These are phyloP conservation scores for Globisporangium mamillatum DNA, from an alignment of 352 stramenopile genomes.

Conservation along the genomic window DNA sequence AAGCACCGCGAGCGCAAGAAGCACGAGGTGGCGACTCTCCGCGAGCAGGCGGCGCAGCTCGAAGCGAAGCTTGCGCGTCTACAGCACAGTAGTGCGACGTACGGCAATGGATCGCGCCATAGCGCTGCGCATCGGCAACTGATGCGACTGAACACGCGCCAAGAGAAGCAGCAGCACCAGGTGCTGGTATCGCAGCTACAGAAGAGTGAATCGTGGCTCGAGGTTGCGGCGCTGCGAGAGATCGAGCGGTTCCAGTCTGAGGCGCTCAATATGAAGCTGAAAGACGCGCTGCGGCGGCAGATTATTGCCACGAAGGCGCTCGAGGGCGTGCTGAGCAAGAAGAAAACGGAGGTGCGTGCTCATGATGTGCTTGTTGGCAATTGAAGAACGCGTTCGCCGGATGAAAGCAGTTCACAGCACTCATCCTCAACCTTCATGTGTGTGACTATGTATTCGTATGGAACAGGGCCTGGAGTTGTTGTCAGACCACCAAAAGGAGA, in stretches of 20 bases:
- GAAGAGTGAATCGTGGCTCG: neutral
- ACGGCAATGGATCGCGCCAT: no score
- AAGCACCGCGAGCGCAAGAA: neutral
- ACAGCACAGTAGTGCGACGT: no score
- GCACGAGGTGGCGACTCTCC: neutral
- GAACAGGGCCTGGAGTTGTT: neutral
- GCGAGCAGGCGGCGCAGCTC: neutral
- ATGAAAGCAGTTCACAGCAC: no score
- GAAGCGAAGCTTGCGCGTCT: neutral
- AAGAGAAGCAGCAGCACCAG: neutral
- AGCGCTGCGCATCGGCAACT: no score
- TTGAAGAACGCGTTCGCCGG: neutral
- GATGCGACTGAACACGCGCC: no score
- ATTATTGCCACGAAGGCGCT: constrained; percentile 1
- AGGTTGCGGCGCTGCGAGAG: constrained; percentile 3
- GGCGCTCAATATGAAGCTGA: constrained; percentile 8
- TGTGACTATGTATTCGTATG: no score
- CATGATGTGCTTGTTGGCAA: neutral
- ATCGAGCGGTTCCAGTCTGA: neutral
- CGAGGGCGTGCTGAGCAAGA: neutral
- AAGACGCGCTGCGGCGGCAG: constrained; percentile 1
- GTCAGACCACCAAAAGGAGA: neutral
- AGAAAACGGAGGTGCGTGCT: neutral
- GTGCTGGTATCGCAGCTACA: no score
- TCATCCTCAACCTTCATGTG: no score